Conservation (phyloP, 148 eudicot genomes). For the Rhododendron mucronatum region DNA sequence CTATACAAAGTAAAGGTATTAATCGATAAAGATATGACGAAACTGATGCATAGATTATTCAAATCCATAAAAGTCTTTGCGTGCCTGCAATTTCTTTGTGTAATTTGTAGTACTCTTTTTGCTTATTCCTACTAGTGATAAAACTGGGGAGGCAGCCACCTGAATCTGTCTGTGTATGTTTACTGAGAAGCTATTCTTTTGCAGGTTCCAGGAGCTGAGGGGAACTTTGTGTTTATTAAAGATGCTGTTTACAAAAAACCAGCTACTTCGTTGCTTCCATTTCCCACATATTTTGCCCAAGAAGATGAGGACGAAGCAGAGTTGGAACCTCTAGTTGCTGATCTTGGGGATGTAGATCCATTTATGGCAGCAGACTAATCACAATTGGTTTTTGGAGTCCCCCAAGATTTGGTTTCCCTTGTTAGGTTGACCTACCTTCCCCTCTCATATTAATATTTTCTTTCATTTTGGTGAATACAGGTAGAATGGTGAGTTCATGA, state of each 20-base stretch:
- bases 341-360: conserved; percentile 86
- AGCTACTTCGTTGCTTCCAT: conserved; percentile 62
- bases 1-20: neutral
- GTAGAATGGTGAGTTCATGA: conserved; percentile 7
- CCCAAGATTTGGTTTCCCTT: neutral
- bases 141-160: neutral
- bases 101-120: no score
- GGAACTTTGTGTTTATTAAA: conserved; percentile 86
- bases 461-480: conserved; percentile 3
- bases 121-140: neutral
- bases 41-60: neutral
- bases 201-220: conserved; percentile 84
- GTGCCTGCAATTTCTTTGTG: neutral
- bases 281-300: conserved; percentile 75
- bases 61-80: neutral
- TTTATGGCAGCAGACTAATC: conserved; percentile 80
- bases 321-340: conserved; percentile 73
- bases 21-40: neutral
- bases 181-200: conserved; percentile 2
- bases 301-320: conserved; percentile 55
- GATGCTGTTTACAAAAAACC: conserved; percentile 74
- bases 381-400: neutral
- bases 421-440: neutral
- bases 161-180: neutral
- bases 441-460: neutral